Evolutionary conservation across 2,329 filamentous ascomycete species (phyloP).

Genomic region (Penicillium capsulatum): DNA sequence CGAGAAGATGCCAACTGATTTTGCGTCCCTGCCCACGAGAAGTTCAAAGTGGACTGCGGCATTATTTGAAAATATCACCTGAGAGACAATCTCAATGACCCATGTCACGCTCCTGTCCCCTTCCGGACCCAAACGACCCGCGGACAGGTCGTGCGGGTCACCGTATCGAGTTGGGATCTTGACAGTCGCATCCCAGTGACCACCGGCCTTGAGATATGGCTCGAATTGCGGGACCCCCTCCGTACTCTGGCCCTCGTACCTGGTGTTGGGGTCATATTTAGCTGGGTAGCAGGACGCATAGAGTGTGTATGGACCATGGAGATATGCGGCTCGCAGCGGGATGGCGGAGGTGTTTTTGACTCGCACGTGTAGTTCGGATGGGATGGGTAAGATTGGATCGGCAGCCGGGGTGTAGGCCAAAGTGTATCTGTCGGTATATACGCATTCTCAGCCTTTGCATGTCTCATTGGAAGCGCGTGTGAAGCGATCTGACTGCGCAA

Average conservation of each 20-base stretch:
- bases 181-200: slow-evolving; percentile 75
- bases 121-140: slow-evolving; percentile 45
- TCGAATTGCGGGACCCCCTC: slow-evolving; percentile 88
- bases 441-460: too few relatives aligned
- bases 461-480: too few relatives aligned
- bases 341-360: slow-evolving; percentile 90
- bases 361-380: slow-evolving; percentile 73
- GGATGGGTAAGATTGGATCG: slow-evolving; percentile 86
- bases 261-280: slow-evolving; percentile 76
- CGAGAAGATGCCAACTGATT: slow-evolving; percentile 68
- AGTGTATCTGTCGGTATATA: slow-evolving; percentile 61
- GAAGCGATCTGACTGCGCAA: background rate
- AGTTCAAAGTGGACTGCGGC: slow-evolving; percentile 87
- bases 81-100: slow-evolving; percentile 86
- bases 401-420: slow-evolving; percentile 85
- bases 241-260: slow-evolving; percentile 63
- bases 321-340: slow-evolving; percentile 86
- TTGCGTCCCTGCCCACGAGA: slow-evolving; percentile 77
- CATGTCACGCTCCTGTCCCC: slow-evolving; percentile 64
- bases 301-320: slow-evolving; percentile 91
- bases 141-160: slow-evolving; percentile 16
- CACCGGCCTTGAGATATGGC: slow-evolving; percentile 92
- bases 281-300: slow-evolving; percentile 82
- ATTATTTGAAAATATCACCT: slow-evolving; percentile 88
- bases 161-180: slow-evolving; percentile 71